Conservation (phyloP, 345 rosid species). For the Eucalyptus tenuipes region DNA sequence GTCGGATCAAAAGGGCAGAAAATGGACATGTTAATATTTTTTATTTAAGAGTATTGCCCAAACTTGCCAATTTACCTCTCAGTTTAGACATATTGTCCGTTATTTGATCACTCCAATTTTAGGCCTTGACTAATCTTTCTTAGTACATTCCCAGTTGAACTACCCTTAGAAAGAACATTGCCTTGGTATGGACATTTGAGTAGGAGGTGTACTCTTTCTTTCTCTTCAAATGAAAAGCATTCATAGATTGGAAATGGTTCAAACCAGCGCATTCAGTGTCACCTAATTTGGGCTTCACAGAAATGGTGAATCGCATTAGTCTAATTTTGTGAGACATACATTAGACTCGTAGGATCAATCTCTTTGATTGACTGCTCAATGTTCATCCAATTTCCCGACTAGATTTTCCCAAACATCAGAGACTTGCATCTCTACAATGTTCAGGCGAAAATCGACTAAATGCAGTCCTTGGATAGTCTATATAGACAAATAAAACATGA, state of each 20-base stretch:
- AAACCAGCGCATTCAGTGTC: background rate
- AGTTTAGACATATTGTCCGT: accelerated
- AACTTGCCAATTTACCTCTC: accelerated
- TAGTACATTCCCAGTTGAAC: background rate
- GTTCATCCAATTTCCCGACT: background rate
- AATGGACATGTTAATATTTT: background rate
- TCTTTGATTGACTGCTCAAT: background rate
- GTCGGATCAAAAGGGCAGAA: background rate
- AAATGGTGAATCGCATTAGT: background rate
- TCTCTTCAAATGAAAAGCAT: background rate
- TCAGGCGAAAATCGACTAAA: background rate
- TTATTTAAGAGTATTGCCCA: background rate
- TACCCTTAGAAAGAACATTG: background rate
- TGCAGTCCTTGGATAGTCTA: background rate
- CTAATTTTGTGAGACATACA: background rate
- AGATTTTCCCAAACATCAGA: background rate
- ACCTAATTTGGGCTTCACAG: background rate
- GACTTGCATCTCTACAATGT: background rate
- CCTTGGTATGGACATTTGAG: background rate
- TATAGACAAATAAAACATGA: background rate
- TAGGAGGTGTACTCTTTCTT: background rate
- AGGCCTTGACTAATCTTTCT: background rate
- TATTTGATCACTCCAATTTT: background rate
- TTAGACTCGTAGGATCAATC: background rate
- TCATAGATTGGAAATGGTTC: background rate